Base-by-base conservation (phyloP, 2,329 filamentous ascomycete genomes). In the Cryoendolithus antarcticus region DNA sequence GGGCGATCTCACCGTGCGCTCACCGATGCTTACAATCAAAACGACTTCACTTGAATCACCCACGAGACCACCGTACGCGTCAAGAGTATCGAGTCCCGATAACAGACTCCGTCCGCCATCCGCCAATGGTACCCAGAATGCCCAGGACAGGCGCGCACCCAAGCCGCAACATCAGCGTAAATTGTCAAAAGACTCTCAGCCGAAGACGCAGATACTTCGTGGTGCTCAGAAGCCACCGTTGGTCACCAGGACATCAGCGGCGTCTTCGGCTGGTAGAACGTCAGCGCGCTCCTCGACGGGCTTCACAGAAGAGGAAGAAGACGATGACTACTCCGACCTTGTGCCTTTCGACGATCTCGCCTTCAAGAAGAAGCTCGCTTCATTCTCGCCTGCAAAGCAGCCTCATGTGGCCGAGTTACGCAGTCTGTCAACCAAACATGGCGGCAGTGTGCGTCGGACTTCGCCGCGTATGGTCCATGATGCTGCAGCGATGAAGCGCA, bases 301-400 rank as follows among this genome's bases (percentile, higher is more conserved):
- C 30, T 41, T 41, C 11, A 35, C 36, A 13, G 39, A 41, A 19
- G 11, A 30, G 2, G 39, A 52, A 9, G 49, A 50, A 2, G 55
- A 58, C 24, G 55, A 58, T 41, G 91, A 96, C 58, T 96, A 89
- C 57, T 94, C 89, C 0, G 91, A 96, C 56, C 65, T 95, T 11
- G 80, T 93, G 47, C 73, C 80, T 38, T 79, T 83, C 31, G 86
- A 86, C 52, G 86, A 94, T 47, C 75, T 71, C 47, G 72, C 81
- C n/a, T 83, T 96, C 49, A 78, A 82, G 55, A 75, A 74, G 48
- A 80, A 81, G 48, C 62, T 91, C n/a, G 75, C 77, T 35, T 69
- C 71, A 7, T 72, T 78, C 48, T 82, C 67, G 38, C 59, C 61
- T 46, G 31, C 30, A 50, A 50, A 32, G 45, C 32, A 59, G 59